phyloP scores from a whole-genome alignment of 1,139 yeast genomes.

The Scheffersomyces lignicola region DNA sequence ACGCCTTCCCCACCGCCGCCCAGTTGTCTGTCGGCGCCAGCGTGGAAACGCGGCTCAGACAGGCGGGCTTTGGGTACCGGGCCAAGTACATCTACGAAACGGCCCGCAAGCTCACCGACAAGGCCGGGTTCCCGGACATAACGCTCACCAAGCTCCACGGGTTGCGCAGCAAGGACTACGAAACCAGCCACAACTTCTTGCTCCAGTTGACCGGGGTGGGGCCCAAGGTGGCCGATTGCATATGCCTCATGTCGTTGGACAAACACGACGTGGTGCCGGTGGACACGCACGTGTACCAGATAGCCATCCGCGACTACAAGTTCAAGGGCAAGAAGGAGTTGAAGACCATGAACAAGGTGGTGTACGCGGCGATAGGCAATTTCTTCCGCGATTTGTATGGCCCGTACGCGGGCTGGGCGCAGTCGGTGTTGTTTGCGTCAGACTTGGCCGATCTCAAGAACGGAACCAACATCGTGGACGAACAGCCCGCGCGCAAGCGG shows the following conservation, averaged over 20 bases:
- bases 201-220: conserved; percentile 86
- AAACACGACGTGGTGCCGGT: conserved; percentile 91
- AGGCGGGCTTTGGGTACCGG: conserved; percentile 84
- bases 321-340: conserved; percentile 48
- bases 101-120: conserved; percentile 47
- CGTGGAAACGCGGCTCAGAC: conserved; percentile 48
- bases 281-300: conserved; percentile 95
- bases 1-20: conserved; percentile 73
- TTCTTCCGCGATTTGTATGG: conserved; percentile 80
- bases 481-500: conserved; percentile 3
- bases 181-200: conserved; percentile 63
- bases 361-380: conserved; percentile 59
- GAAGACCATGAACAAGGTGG: conserved; percentile 56
- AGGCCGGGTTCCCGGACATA: conserved; percentile 37
- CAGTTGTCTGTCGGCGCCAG: conserved; percentile 35
- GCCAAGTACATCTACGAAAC: conserved; percentile 86
- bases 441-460: conserved; percentile 66
- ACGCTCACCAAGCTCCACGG: conserved; percentile 29
- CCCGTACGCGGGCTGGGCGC: conserved; percentile 97
- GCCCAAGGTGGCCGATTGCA: conserved; percentile 95
- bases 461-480: conserved; percentile 32
- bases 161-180: conserved; percentile 48
- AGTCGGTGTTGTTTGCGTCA: conserved; percentile 84
- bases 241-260: conserved; percentile 84
- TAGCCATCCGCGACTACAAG: conserved; percentile 80